Conservation (phyloP, 2,329 filamentous ascomycete genomes). For the Annulohypoxylon truncatum region DNA sequence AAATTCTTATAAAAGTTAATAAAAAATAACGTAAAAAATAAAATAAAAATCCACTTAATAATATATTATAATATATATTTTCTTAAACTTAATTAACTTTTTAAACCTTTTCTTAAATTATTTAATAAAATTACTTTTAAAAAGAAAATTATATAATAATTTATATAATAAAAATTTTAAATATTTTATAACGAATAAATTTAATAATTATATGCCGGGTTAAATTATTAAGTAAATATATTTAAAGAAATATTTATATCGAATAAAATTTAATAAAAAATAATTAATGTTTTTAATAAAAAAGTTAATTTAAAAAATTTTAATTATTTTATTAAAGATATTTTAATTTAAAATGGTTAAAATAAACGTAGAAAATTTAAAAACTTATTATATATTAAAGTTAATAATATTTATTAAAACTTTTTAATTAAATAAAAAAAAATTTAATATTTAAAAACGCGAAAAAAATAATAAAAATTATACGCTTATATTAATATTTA, state of each 20-base stretch:
- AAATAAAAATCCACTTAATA: neutral
- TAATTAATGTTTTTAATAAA: neutral
- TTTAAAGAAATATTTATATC: conserved; percentile 3
- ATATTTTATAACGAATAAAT: neutral
- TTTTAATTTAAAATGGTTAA: neutral
- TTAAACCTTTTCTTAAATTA: no score
- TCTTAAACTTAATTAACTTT: no score
- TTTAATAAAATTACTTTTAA: no score
- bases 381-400: neutral
- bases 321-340: neutral
- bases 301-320: neutral
- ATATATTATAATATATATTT: no score
- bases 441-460: no score
- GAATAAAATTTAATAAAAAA: neutral
- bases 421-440: no score
- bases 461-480: neutral
- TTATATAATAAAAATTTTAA: no score
- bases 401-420: no score
- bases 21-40: no score
- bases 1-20: no score
- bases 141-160: no score
- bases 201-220: no score
- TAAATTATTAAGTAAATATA: neutral
- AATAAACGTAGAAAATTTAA: neutral
- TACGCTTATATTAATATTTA: neutral